These are phyloP conservation scores for Hypomyces perniciosus DNA, from an alignment of 2,329 filamentous ascomycete species.

Conservation along the genomic window DNA sequence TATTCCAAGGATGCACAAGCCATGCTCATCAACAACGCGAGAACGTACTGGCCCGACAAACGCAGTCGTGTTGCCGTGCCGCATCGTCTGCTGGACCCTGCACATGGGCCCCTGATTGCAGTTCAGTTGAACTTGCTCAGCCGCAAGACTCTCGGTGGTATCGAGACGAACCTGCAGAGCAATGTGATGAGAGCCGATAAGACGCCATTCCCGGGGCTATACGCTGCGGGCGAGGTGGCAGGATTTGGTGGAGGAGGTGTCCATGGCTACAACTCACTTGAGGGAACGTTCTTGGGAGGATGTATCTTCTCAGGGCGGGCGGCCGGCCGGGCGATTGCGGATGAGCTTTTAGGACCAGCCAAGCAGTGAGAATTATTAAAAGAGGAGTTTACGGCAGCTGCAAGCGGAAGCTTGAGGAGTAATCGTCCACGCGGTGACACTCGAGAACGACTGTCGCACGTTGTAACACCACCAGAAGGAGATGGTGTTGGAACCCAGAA, in stretches of 20 bases:
- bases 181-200: conserved; percentile 49
- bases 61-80: conserved; percentile 46
- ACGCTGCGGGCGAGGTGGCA: conserved; percentile 54
- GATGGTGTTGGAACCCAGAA: too few species aligned
- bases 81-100: conserved; percentile 47
- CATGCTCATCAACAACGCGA: conserved; percentile 54
- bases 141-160: conserved; percentile 53
- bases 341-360: conserved; percentile 29
- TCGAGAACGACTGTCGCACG: too few species aligned
- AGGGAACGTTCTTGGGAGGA: conserved; percentile 57
- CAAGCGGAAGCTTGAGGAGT: neutral
- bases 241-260: conserved; percentile 58
- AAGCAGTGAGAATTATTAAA: neutral
- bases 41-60: conserved; percentile 50
- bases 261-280: conserved; percentile 56
- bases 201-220: conserved; percentile 45
- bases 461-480: too few species aligned
- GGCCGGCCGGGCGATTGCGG: conserved; percentile 49
- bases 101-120: conserved; percentile 54
- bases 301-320: conserved; percentile 57
- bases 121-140: conserved; percentile 56
- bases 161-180: conserved; percentile 53
- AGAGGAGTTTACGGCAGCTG: neutral
- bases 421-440: too few species aligned
- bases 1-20: conserved; percentile 57